Percentiles rank a stretch among this genome's conserved stretches.
phyloP scores from a whole-genome alignment of 352 stramenopile species.

The Globisporangium cederbergense region DNA sequence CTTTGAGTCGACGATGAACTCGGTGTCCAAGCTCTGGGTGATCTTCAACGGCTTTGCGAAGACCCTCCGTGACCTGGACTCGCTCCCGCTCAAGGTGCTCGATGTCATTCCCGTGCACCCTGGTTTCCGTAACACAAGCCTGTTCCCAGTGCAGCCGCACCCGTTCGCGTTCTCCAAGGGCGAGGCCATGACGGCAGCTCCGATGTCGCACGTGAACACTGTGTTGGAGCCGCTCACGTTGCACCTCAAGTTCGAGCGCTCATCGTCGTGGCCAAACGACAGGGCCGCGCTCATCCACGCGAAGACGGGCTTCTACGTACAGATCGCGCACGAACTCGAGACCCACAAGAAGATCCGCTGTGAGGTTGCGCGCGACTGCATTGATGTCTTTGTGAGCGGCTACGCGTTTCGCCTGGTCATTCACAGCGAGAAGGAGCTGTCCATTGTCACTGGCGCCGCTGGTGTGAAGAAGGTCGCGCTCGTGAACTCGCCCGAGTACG shows the following conservation, averaged over 20 bases:
- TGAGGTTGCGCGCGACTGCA: constrained; percentile 64
- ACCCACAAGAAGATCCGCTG: constrained; percentile 54
- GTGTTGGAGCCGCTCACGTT: constrained; percentile 72
- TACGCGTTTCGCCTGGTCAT: constrained; percentile 85
- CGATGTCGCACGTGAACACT: constrained; percentile 64
- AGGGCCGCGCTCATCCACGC: constrained; percentile 70
- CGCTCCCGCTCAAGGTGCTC: constrained; percentile 83
- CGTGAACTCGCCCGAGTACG: constrained; percentile 60
- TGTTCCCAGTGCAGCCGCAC: constrained; percentile 80
- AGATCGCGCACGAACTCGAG: constrained; percentile 80
- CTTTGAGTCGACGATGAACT: constrained; percentile 77
- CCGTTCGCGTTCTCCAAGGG: constrained; percentile 81
- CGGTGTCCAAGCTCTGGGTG: constrained; percentile 68
- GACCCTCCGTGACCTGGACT: constrained; percentile 69
- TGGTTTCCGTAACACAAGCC: constrained; percentile 84
- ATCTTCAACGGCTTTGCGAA: constrained; percentile 83
- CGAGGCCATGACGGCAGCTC: constrained; percentile 47
- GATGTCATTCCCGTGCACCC: constrained; percentile 77
- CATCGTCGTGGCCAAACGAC: constrained; percentile 84
- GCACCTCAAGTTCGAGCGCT: constrained; percentile 82
- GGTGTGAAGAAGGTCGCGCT: constrained; percentile 57
- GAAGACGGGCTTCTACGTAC: constrained; percentile 89
- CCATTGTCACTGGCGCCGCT: constrained; percentile 51
- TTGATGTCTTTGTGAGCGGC: constrained; percentile 82
- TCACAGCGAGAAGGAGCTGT: constrained; percentile 74